A percentile compares a stretch with the other conserved stretches of the same genome.
Evolutionary conservation across 148 eudicot genomes (phyloP).

Genomic region (Gaultheria prostrata): DNA sequence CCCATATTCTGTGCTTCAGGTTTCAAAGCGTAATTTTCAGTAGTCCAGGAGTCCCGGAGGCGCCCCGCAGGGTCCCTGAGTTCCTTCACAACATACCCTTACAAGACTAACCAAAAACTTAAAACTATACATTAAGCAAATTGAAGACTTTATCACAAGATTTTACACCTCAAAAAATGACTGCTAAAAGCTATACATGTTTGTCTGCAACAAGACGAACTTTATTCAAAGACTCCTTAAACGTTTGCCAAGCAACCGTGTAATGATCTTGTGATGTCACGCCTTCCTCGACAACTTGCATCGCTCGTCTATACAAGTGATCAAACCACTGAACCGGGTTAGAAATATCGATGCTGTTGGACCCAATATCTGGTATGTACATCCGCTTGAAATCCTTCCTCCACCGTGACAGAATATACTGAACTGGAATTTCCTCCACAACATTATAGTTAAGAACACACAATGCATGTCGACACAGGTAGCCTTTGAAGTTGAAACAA

Average conservation of each 20-base stretch:
- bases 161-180: background rate
- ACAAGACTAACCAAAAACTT: too few species aligned
- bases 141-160: background rate
- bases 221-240: constrained; percentile 64
- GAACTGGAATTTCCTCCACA: constrained; percentile 57
- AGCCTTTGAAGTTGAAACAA: constrained; percentile 71
- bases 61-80: too few species aligned
- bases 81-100: too few species aligned
- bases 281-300: constrained; percentile 70
- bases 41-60: too few species aligned
- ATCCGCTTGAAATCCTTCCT: constrained; percentile 70
- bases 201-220: constrained; percentile 59
- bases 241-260: constrained; percentile 76
- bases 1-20: too few species aligned
- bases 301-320: constrained; percentile 64
- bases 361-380: constrained; percentile 47
- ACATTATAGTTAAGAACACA: constrained; percentile 49
- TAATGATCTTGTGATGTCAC: constrained; percentile 66
- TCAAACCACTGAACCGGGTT: constrained; percentile 67
- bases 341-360: constrained; percentile 40
- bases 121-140: background rate
- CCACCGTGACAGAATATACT: constrained; percentile 64
- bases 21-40: too few species aligned
- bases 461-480: constrained; percentile 71
- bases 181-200: constrained; percentile 19